Evolutionary conservation across 768 basidiomycete genomes (phyloP), one percentile per base, ranked within the genome.

Genomic region (Naganishia kalamii): DNA sequence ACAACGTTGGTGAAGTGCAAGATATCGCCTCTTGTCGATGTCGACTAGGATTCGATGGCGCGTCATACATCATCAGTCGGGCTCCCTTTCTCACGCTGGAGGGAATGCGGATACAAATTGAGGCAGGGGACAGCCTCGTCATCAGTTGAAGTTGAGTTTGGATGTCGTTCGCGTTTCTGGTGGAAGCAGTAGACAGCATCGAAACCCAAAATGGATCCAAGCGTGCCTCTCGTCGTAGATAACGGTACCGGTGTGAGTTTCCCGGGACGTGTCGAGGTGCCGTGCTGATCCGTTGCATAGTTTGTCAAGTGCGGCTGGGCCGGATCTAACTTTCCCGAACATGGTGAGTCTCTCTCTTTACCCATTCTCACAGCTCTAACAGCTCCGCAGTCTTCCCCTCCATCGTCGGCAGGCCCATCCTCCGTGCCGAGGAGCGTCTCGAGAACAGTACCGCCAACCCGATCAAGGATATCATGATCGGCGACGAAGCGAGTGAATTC

Each of bases 391-490:
- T 96, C 64, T 99, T 98, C 77, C 90, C 94, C 2, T 98, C 96
- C 43, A 87, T 99, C 75, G 86, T 99, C 71, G 96, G 96, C 19
- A 88, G 94, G 21, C 94, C 94, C 32, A 99, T 99, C 77, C 82
- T 98, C 68, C 91, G 94, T 66, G 94, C 94, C 8, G 94, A 98
- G 80, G 94, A 98, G 80, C 89, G 94, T 63, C 86, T 92, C 33
- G 88, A 90, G 41, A 82, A 86, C 46, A 83, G 88, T 12, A 79
- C 87, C 70, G 54, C 54, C 4, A 57, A 57, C 23, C 54, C 54
- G 21, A 97, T 98, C 83, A 90, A 90, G 75, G 94, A 99, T 78
- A 88, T 97, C 81, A 96, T 98, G 92, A 81, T 97, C 77, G 96
- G 96, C 68, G 94, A 98, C 82, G 90, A 96, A 77, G 96, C 96